Evolutionary conservation across 352 stramenopile genomes (phyloP).

Genomic region (Phytophthora agathidicida): DNA sequence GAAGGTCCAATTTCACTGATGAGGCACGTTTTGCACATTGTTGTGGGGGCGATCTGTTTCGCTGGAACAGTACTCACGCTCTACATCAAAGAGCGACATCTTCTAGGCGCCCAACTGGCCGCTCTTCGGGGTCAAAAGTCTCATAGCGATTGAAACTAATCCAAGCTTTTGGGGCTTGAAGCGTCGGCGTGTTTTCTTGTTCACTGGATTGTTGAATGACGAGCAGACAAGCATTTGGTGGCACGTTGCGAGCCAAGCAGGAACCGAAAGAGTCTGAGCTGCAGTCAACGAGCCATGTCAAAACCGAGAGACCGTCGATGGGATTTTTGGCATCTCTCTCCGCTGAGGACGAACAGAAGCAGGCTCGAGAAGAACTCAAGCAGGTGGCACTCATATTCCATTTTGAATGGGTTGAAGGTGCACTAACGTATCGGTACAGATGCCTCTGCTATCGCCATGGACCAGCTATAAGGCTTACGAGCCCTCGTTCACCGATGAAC

Average conservation of each 20-base stretch:
- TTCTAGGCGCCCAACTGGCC: slow-evolving; percentile 42
- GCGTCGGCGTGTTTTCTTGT: slow-evolving; percentile 5
- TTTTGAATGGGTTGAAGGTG: not conserved
- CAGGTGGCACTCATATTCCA: slow-evolving; percentile 9
- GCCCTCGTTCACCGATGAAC: slow-evolving; percentile 48
- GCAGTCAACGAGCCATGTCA: not conserved
- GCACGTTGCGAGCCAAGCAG: slow-evolving; percentile 10
- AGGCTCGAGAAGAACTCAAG: slow-evolving; percentile 27
- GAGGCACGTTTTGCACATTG: slow-evolving; percentile 51
- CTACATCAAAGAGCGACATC: slow-evolving; percentile 56
- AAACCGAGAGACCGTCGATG: slow-evolving; percentile 1
- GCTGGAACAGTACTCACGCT: slow-evolving; percentile 37
- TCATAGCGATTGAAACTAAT: slow-evolving; percentile 30
- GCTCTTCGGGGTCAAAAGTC: slow-evolving; percentile 30
- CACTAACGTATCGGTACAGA: slow-evolving; percentile 11
- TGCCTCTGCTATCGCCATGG: slow-evolving; percentile 57
- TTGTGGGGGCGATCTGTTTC: slow-evolving; percentile 56
- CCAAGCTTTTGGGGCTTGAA: slow-evolving; percentile 14
- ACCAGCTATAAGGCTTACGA: slow-evolving; percentile 48
- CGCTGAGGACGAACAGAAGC: slow-evolving; percentile 14
- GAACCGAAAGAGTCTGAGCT: not conserved
- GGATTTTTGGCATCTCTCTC: not conserved
- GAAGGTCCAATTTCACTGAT: slow-evolving; percentile 24
- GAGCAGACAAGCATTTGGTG: slow-evolving; percentile 2
- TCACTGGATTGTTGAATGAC: slow-evolving; percentile 6